These are phyloP conservation scores for Cinchona pubescens DNA, from an alignment of 257 asterid species.

Conservation along the genomic window DNA sequence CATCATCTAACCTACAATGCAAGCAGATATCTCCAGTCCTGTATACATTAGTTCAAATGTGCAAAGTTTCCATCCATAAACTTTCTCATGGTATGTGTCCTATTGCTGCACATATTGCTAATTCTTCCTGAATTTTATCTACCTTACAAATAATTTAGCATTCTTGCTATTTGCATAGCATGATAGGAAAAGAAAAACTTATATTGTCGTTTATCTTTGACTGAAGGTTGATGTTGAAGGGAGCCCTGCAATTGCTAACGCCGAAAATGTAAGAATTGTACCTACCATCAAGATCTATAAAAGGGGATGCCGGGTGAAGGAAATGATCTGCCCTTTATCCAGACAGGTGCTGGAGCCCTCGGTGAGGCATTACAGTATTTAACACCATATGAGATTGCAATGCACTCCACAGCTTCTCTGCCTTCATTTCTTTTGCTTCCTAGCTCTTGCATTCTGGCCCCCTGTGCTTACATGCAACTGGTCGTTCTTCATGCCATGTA, in stretches of 20 bases:
- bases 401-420: constrained; percentile 12
- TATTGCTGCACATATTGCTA: neutral
- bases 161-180: neutral
- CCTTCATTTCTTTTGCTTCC: constrained; percentile 19
- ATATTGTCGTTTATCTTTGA: neutral
- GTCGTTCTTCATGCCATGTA: constrained; percentile 20
- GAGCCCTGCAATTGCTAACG: constrained; percentile 47
- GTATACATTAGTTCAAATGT: constrained; percentile 67
- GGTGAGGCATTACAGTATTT: constrained; percentile 69
- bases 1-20: constrained; percentile 48
- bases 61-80: constrained; percentile 59
- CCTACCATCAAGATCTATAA: constrained; percentile 84
- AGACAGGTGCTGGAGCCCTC: constrained; percentile 80
- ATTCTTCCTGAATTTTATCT: neutral
- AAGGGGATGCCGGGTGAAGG: constrained; percentile 62
- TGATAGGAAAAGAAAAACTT: neutral
- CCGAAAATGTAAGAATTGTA: constrained; percentile 64
- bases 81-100: constrained; percentile 64
- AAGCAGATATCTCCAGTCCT: constrained; percentile 60
- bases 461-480: constrained; percentile 21
- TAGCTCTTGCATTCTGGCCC: constrained; percentile 16
- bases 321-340: constrained; percentile 75
- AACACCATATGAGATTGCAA: constrained; percentile 21
- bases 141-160: neutral
- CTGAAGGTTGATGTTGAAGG: constrained; percentile 77